These are phyloP conservation scores for Zasmidium angulare DNA, from an alignment of 2,329 filamentous ascomycete species.

Conservation along the genomic window DNA sequence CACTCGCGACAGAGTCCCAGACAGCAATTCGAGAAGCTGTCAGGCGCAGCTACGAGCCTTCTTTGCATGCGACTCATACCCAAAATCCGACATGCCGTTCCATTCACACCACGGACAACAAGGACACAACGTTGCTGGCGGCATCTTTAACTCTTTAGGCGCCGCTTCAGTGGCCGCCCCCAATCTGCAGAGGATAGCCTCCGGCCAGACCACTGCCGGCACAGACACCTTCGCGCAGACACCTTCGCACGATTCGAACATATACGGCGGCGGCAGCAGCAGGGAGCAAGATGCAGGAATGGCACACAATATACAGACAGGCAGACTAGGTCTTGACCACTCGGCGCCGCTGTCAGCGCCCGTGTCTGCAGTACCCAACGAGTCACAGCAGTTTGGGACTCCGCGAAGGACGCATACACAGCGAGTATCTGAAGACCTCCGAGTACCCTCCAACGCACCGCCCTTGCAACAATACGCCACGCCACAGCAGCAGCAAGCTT, in stretches of 20 bases:
- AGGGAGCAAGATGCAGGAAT: slow-evolving; percentile 7
- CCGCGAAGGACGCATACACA: slow-evolving; percentile 50
- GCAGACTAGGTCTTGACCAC: slow-evolving; percentile 25
- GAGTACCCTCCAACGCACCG: slow-evolving; percentile 44
- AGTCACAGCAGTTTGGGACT: slow-evolving; percentile 50
- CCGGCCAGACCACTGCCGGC: slow-evolving; percentile 43
- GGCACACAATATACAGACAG: slow-evolving; percentile 20
- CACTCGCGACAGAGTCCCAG: not conserved
- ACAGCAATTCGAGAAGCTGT: not conserved
- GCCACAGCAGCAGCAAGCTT: slow-evolving; percentile 48
- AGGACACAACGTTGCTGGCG: not conserved
- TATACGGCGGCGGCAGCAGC: slow-evolving; percentile 22
- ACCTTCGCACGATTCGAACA: slow-evolving; percentile 36
- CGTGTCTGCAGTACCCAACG: slow-evolving; percentile 35
- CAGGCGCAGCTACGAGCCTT: not conserved
- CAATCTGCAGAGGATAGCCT: slow-evolving; percentile 7
- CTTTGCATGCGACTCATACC: not conserved
- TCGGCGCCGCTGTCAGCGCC: slow-evolving; percentile 21
- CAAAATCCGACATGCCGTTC: slow-evolving; percentile 1
- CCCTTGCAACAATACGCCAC: slow-evolving; percentile 37
- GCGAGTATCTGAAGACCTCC: slow-evolving; percentile 56
- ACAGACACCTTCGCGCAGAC: slow-evolving; percentile 45
- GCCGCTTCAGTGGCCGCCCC: not conserved
- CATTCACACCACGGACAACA: slow-evolving; percentile 3
- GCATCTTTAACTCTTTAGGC: not conserved